Evolutionary conservation across 306 rosid species (phyloP).

Genomic region (Casuarina equisetifolia): DNA sequence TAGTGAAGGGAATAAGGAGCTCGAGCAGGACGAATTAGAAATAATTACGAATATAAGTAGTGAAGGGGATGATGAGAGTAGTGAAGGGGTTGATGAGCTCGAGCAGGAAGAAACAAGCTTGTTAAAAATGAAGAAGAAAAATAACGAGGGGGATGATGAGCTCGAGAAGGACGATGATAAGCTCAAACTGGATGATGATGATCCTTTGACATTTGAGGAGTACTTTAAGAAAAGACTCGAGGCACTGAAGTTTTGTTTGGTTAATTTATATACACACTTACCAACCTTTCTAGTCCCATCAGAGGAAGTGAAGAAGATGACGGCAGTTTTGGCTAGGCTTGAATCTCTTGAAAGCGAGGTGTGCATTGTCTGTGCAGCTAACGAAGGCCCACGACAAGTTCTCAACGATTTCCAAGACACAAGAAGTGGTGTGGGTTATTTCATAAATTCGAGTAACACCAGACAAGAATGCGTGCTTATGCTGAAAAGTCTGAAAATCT

Average conservation of each 20-base stretch:
- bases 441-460: conserved; percentile 5
- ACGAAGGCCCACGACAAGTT: not conserved
- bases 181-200: not conserved
- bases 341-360: not conserved
- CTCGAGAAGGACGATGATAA: not conserved
- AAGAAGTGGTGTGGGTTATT: not conserved
- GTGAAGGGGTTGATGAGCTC: too few species aligned
- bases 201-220: conserved; percentile 30
- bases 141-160: too few species aligned
- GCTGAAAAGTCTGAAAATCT: conserved; percentile 4
- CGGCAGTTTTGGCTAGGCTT: not conserved
- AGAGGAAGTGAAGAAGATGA: not conserved
- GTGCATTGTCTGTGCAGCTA: not conserved
- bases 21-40: too few species aligned
- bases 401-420: not conserved
- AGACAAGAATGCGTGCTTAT: conserved; percentile 5
- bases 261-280: conserved; percentile 41
- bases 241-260: conserved; percentile 17
- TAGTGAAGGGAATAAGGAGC: too few species aligned
- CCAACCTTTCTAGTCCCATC: conserved; percentile 45
- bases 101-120: too few species aligned
- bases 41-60: too few species aligned
- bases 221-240: conserved; percentile 28
- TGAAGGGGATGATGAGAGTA: too few species aligned
- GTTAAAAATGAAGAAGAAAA: too few species aligned